Conservation (phyloP, 2,329 filamentous ascomycete species). For the Alternaria arborescens region DNA sequence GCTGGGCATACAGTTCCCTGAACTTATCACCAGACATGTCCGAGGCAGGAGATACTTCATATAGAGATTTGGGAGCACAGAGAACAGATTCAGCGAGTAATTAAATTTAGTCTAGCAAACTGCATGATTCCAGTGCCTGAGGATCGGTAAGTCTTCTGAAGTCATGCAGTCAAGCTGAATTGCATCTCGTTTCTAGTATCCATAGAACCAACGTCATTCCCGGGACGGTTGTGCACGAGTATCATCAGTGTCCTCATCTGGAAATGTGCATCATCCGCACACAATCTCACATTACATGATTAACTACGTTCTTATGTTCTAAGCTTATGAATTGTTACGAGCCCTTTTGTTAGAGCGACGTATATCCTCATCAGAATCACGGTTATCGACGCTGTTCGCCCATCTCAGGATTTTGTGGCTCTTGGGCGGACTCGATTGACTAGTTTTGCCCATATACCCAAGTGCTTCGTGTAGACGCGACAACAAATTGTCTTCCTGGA, state of each 20-base stretch:
- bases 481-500: not conserved
- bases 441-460: not conserved
- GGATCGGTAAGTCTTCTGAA: not conserved
- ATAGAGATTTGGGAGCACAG: not conserved
- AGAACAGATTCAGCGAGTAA: not conserved
- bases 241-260: not conserved
- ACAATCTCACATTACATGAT: not conserved
- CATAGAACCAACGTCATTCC: not conserved
- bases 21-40: not conserved
- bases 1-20: no score
- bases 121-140: not conserved
- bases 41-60: not conserved
- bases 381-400: not conserved
- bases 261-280: not conserved
- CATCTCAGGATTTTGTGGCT: not conserved
- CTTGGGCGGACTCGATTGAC: not conserved
- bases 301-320: not conserved
- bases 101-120: not conserved
- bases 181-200: not conserved
- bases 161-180: not conserved
- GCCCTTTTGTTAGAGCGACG: conserved; percentile 1
- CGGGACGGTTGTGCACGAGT: not conserved
- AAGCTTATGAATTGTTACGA: not conserved
- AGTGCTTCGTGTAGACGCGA: not conserved
- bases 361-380: not conserved